Percentiles rank a stretch among this genome's conserved stretches.
phyloP scores from a whole-genome alignment of 2,329 filamentous ascomycete genomes.

The Aureobasidium sp. region DNA sequence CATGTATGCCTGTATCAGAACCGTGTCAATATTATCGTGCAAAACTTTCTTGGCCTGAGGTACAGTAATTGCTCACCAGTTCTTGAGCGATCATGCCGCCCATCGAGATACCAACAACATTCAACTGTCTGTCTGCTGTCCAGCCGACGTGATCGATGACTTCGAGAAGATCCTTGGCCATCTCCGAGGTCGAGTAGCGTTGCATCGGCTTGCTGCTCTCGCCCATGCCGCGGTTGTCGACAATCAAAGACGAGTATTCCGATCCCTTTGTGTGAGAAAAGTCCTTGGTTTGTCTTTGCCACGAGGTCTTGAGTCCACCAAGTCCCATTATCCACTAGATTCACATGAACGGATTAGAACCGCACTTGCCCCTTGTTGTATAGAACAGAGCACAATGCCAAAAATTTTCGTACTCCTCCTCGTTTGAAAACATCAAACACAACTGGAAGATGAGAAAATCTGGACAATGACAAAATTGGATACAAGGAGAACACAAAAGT shows the following conservation, averaged over 20 bases:
- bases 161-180: slow-evolving; percentile 72
- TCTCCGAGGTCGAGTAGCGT: slow-evolving; percentile 73
- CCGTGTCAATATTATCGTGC: neutral
- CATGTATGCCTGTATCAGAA: slow-evolving; percentile 26
- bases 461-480: too few relatives aligned
- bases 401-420: too few relatives aligned
- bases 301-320: slow-evolving; percentile 57
- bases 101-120: slow-evolving; percentile 73
- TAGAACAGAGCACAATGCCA: neutral
- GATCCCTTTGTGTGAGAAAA: slow-evolving; percentile 64
- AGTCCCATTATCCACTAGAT: slow-evolving; percentile 73
- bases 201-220: slow-evolving; percentile 65
- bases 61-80: slow-evolving; percentile 38
- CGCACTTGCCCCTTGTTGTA: neutral
- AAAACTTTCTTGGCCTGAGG: neutral
- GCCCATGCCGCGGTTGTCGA: slow-evolving; percentile 82
- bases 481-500: neutral
- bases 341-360: neutral
- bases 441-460: neutral
- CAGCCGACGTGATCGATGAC: slow-evolving; percentile 61
- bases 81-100: slow-evolving; percentile 92
- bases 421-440: neutral
- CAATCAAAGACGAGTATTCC: slow-evolving; percentile 63
- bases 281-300: slow-evolving; percentile 75
- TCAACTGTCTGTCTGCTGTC: slow-evolving; percentile 48